Evolutionary conservation across 163 green algal species (phyloP), one percentile per base, ranked within the genome.

Genomic region (Volvox carteri): DNA sequence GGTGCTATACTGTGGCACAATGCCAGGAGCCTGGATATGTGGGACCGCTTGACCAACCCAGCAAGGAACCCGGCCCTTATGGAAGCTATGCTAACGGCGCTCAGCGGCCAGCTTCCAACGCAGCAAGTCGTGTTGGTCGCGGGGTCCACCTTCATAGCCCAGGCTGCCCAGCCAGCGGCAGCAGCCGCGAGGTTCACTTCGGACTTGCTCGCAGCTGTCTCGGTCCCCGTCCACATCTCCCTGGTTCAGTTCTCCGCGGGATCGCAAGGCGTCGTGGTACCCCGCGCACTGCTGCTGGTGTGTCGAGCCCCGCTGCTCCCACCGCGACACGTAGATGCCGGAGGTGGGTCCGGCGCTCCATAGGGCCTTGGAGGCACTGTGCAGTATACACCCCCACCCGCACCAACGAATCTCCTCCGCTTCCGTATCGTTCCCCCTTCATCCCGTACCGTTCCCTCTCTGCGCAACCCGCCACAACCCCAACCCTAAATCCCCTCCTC

Each of bases 1-100:
- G 39, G 54, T 54, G 56, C 70, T 52, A 39, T 78, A 3, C 70
- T 78, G 18, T 78, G 70, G 70, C 70, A 78, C 73, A 80, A 80
- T 28, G 44, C 42, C 21, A 60, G 28, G 11, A 50, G 73, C 46
- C 11, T 62, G 46, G 73, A 65, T 23, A 18, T 80, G 14, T 80
- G 73, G 73, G 73, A 80, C 18, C 73, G 73, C 4, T 23, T 80
- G 25, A 65, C 44, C 33, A 62, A 42, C 42, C 7, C 28, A 28
- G 73, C 42, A 44, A 4, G 19, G 25, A 46, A 60, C 42, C 44
- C 73, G 14, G 16, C 73, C 7, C 28, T 80, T 1, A 46, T 65
- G 73, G 42, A 80, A 12, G 41, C 73, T 28, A 42, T 80, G 42
- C 25, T 46, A 28, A 25, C 23, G 44, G 6, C n/a, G 25, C 0